Base-by-base conservation (phyloP, 441 rosid genomes). In the Populus hybrid region DNA sequence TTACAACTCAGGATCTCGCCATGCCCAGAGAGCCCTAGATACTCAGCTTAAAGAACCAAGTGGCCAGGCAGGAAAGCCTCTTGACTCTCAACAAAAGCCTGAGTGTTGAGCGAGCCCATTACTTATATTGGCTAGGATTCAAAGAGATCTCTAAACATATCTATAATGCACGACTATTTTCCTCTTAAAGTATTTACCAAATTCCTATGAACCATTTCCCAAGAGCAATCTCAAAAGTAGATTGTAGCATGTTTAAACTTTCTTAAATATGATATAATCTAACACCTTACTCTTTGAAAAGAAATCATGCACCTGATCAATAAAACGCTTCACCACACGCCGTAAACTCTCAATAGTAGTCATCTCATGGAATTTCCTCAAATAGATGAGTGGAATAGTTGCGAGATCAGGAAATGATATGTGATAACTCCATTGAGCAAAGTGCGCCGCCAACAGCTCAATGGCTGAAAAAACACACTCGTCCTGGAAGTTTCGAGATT, bases 371-470 rank as follows among this genome's bases (percentile, higher is more conserved):
- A 88, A 93, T 82, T 89, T 91, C 86, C 82, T 94, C 71, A 93
- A 80, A 72, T 84, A 83, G 82, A 93, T 85, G 71, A 94, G 74
- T 21, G 98, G 91, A 64, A 94, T 80, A 20, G 98, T 93, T 53
- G 98, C 97, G 78, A 96, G 84, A 84, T 96, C 99, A n/a, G 98
- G 99, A 76, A 96, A 93, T 35, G 98, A 91, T 81, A 96, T 88
- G 86, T 94, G 92, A 77, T 85, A 86, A 83, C 99, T 92, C 99
- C 99, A 96, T 67, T 89, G 93, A 81, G 91, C 84, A 83, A 94
- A 94, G 88, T 96, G 98, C 34, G 42, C 81, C 18, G 91, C 88
- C 67, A 96, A 92, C 70, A 93, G 84, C 85, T 94, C 93, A 83
- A 92, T 78, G 84, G 87, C 82, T 42, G 94, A 85, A 67, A 69